These are phyloP conservation scores for Penicillium mononematosum DNA, from an alignment of 495 filamentous ascomycete species.

Conservation along the genomic window DNA sequence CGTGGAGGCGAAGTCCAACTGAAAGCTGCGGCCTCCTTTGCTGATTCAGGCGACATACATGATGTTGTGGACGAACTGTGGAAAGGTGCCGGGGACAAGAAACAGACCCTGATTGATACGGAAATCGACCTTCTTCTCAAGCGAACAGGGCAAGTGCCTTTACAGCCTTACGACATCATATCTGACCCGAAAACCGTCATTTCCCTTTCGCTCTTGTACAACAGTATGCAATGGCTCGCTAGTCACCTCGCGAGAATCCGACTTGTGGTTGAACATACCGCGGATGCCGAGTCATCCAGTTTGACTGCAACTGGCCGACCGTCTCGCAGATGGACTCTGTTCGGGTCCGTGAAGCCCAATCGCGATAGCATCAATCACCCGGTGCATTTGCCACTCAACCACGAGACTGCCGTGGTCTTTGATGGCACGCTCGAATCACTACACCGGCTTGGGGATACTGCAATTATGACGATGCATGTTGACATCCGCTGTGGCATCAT, in stretches of 20 bases:
- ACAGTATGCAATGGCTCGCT: conserved; percentile 97
- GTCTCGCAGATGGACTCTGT: conserved; percentile 76
- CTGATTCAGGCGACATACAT: conserved; percentile 65
- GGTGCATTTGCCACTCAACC: conserved; percentile 85
- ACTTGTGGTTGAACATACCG: conserved; percentile 56
- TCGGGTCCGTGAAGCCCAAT: conserved; percentile 57
- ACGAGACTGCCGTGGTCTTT: conserved; percentile 77
- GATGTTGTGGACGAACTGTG: conserved; percentile 64
- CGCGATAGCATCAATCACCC: conserved; percentile 53
- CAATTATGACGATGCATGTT: conserved; percentile 81
- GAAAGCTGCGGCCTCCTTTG: conserved; percentile 71
- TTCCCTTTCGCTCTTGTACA: conserved; percentile 82
- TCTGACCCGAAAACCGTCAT: conserved; percentile 82
- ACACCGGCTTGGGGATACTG: conserved; percentile 69
- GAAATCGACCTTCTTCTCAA: conserved; percentile 67
- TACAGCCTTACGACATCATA: conserved; percentile 79
- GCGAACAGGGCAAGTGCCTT: conserved; percentile 58
- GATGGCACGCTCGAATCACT: conserved; percentile 81
- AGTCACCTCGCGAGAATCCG: conserved; percentile 73
- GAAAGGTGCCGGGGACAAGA: conserved; percentile 37
- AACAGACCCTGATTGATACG: conserved; percentile 41
- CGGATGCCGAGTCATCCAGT: conserved; percentile 43
- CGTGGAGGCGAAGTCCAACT: conserved; percentile 47
- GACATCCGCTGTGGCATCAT: conserved; percentile 82
- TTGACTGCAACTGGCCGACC: conserved; percentile 39